Evolutionary conservation across 768 basidiomycete genomes (phyloP).

Genomic region (Tubosaeta sp.): DNA sequence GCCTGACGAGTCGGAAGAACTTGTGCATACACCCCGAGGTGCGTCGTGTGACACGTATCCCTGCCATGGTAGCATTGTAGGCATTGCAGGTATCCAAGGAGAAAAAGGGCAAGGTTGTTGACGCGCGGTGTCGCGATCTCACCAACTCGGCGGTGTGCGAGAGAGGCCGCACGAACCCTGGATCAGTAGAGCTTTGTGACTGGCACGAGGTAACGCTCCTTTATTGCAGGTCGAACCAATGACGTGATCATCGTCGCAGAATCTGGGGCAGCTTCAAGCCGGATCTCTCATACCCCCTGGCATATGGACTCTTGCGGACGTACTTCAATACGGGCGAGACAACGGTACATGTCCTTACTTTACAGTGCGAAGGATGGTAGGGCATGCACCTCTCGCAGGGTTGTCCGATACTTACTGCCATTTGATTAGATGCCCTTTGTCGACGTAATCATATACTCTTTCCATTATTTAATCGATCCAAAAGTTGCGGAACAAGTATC

Average conservation of each 20-base stretch:
- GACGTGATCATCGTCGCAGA: slow-evolving; percentile 42
- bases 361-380: slow-evolving; percentile 90
- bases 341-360: slow-evolving; percentile 93
- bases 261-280: slow-evolving; percentile 74
- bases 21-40: slow-evolving; percentile 94
- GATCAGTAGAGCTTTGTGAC: slow-evolving; percentile 85
- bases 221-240: not conserved
- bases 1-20: slow-evolving; percentile 94
- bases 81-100: slow-evolving; percentile 79
- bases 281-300: slow-evolving; percentile 81
- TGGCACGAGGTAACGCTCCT: slow-evolving; percentile 84
- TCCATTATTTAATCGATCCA: slow-evolving; percentile 97
- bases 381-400: slow-evolving; percentile 13
- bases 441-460: slow-evolving; percentile 96
- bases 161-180: slow-evolving; percentile 81
- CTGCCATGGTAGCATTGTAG: not conserved
- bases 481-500: slow-evolving; percentile 99
- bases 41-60: slow-evolving; percentile 13
- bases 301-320: slow-evolving; percentile 91
- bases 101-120: slow-evolving; percentile 97
- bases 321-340: slow-evolving; percentile 83
- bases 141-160: slow-evolving; percentile 82
- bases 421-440: slow-evolving; percentile 87
- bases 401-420: not conserved
- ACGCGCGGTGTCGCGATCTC: slow-evolving; percentile 93